A percentile compares a stretch with the other conserved stretches of the same genome.
These are phyloP conservation scores for Rhizophagus prolifer DNA, from an alignment of 192 early-diverging fungal genomes.

Conservation along the genomic window DNA sequence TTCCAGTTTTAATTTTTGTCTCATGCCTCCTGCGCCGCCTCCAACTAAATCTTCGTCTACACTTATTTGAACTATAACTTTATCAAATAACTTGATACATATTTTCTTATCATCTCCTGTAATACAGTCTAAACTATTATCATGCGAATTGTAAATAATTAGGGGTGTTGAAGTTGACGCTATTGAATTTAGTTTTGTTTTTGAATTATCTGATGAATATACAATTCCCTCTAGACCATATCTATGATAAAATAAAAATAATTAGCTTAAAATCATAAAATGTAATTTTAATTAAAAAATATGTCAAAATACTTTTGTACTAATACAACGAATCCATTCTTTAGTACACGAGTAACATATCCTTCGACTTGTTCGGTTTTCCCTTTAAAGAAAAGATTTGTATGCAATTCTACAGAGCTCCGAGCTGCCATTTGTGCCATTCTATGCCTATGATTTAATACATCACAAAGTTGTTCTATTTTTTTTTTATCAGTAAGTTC, in stretches of 20 bases:
- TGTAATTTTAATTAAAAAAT: not conserved
- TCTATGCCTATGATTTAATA: conserved; percentile 89
- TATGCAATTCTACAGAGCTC: conserved; percentile 95
- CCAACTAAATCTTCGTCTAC: conserved; percentile 51
- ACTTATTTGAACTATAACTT: conserved; percentile 74
- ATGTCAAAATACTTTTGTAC: conserved; percentile 66
- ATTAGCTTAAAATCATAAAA: not conserved
- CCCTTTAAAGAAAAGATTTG: conserved; percentile 93
- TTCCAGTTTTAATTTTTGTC: conserved; percentile 63
- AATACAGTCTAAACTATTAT: conserved; percentile 38
- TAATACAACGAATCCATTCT: conserved; percentile 93
- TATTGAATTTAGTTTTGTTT: conserved; percentile 21
- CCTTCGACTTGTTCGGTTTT: conserved; percentile 85
- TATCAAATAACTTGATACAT: conserved; percentile 74
- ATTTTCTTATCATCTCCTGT: conserved; percentile 39
- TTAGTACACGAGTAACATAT: conserved; percentile 87
- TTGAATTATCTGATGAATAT: conserved; percentile 52
- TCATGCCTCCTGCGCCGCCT: conserved; percentile 56
- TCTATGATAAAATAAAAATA: conserved; percentile 14
- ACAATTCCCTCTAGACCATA: conserved; percentile 95
- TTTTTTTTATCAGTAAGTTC: conserved; percentile 82
- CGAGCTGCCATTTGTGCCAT: conserved; percentile 95
- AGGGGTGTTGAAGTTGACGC: conserved; percentile 23
- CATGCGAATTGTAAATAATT: conserved; percentile 45
- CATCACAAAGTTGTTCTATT: conserved; percentile 80